phyloP scores from a whole-genome alignment of 495 filamentous ascomycete species.

The Penicillium ochrochloron region DNA sequence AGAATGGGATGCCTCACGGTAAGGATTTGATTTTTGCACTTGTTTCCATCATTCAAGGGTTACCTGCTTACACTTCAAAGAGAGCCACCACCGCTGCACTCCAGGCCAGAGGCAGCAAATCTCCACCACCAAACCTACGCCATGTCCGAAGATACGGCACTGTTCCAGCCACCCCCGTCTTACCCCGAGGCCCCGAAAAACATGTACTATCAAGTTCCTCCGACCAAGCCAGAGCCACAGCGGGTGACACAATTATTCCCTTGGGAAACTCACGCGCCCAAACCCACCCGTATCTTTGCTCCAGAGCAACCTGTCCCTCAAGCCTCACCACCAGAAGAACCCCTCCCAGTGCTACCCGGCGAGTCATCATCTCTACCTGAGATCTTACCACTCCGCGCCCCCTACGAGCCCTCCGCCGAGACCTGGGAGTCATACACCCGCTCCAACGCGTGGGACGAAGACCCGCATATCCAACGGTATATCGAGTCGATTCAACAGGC shows the following conservation, averaged over 20 bases:
- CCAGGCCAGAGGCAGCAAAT: slow-evolving; percentile 77
- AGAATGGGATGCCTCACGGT: slow-evolving; percentile 73
- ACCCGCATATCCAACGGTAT: slow-evolving; percentile 80
- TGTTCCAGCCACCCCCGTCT: slow-evolving; percentile 72
- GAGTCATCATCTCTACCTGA: neutral
- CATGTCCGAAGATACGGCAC: slow-evolving; percentile 71
- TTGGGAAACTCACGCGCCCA: slow-evolving; percentile 72
- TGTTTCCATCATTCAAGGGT: neutral
- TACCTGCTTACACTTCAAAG: slow-evolving; percentile 49
- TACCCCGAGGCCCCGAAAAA: slow-evolving; percentile 83
- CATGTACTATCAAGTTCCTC: slow-evolving; percentile 82
- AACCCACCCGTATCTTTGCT: slow-evolving; percentile 74
- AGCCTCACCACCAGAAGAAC: slow-evolving; percentile 19
- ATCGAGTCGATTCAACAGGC: slow-evolving; percentile 70
- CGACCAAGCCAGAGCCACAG: slow-evolving; percentile 58
- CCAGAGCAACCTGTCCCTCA: slow-evolving; percentile 47
- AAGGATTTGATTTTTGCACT: slow-evolving; percentile 27
- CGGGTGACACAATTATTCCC: slow-evolving; percentile 76
- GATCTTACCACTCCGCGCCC: slow-evolving; percentile 28
- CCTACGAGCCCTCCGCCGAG: slow-evolving; percentile 46
- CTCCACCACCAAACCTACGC: slow-evolving; percentile 73
- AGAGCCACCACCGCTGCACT: slow-evolving; percentile 71
- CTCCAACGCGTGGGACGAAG: slow-evolving; percentile 87
- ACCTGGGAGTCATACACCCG: slow-evolving; percentile 68
- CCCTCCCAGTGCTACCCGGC: neutral